phyloP scores from a whole-genome alignment of 306 rosid species.

The Cicer bijugum region DNA sequence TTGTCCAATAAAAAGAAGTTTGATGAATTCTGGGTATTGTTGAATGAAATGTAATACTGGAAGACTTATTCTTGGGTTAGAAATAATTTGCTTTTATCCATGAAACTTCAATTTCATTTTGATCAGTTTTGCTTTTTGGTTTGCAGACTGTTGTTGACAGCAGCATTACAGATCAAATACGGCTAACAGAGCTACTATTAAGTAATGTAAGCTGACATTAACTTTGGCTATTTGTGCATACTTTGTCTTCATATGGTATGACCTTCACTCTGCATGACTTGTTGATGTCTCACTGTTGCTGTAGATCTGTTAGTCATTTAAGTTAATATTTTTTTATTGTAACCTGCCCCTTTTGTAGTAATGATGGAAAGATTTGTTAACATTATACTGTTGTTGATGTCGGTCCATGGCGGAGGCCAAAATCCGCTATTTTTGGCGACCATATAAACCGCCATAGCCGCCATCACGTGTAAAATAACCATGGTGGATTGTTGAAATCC shows the following conservation, averaged over 20 bases:
- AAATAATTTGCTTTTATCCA: neutral
- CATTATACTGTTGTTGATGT: too few relatives aligned
- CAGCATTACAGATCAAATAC: slow-evolving; percentile 89
- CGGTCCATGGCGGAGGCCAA: too few relatives aligned
- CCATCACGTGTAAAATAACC: too few relatives aligned
- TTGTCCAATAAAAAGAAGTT: neutral
- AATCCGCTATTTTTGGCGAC: too few relatives aligned
- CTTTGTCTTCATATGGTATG: slow-evolving; percentile 39
- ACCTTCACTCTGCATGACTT: slow-evolving; percentile 29
- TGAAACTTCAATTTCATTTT: slow-evolving; percentile 30
- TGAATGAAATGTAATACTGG: neutral
- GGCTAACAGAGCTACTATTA: slow-evolving; percentile 75
- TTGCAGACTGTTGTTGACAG: slow-evolving; percentile 85
- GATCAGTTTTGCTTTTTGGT: slow-evolving; percentile 27
- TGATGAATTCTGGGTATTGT: slow-evolving; percentile 2
- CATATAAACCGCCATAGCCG: too few relatives aligned
- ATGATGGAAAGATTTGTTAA: slow-evolving; percentile 3
- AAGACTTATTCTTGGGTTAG: neutral
- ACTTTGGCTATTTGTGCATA: slow-evolving; percentile 41
- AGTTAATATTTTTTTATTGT: slow-evolving; percentile 3
- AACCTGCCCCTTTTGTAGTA: slow-evolving; percentile 12
- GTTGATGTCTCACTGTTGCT: slow-evolving; percentile 22
- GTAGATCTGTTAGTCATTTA: slow-evolving; percentile 12
- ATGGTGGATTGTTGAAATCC: too few relatives aligned
- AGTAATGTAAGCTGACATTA: slow-evolving; percentile 73